Conservation (phyloP, 495 filamentous ascomycete species). For the Penicillium ochrochloron region DNA sequence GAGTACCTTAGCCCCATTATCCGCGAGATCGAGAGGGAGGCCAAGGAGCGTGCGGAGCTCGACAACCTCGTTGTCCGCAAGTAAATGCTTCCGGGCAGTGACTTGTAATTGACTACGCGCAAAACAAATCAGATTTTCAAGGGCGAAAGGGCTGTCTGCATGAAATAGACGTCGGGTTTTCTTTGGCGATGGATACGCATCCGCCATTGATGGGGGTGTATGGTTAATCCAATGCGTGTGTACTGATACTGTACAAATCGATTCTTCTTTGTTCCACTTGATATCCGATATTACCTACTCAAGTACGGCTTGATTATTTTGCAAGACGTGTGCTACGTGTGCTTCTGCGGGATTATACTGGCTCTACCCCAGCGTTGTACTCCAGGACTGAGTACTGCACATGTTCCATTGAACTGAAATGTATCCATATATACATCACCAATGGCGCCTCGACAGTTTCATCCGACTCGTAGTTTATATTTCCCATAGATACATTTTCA, state of each 20-base stretch:
- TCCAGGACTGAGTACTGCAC: neutral
- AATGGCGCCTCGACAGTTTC: neutral
- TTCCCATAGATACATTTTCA: neutral
- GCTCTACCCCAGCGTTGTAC: neutral
- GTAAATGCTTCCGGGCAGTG: constrained; percentile 29
- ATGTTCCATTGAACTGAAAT: neutral
- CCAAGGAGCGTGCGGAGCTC: constrained; percentile 78
- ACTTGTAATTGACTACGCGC: constrained; percentile 25
- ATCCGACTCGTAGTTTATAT: neutral
- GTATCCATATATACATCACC: neutral
- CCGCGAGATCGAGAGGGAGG: constrained; percentile 80
- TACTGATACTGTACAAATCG: constrained; percentile 60
- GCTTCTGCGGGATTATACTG: neutral
- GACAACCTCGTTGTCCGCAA: constrained; percentile 76
- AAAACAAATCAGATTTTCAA: constrained; percentile 29
- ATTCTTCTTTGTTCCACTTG: constrained; percentile 41
- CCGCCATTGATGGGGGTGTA: constrained; percentile 24
- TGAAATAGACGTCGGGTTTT: constrained; percentile 38
- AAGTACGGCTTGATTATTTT: neutral
- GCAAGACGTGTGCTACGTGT: neutral
- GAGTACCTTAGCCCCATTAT: constrained; percentile 82
- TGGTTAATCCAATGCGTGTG: constrained; percentile 37
- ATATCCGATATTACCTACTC: neutral
- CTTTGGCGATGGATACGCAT: constrained; percentile 29
- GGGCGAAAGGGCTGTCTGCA: constrained; percentile 32